Evolutionary conservation across 2,329 filamentous ascomycete genomes (phyloP), one percentile per base, ranked within the genome.

Genomic region (Hymenoscyphus fructigenus): DNA sequence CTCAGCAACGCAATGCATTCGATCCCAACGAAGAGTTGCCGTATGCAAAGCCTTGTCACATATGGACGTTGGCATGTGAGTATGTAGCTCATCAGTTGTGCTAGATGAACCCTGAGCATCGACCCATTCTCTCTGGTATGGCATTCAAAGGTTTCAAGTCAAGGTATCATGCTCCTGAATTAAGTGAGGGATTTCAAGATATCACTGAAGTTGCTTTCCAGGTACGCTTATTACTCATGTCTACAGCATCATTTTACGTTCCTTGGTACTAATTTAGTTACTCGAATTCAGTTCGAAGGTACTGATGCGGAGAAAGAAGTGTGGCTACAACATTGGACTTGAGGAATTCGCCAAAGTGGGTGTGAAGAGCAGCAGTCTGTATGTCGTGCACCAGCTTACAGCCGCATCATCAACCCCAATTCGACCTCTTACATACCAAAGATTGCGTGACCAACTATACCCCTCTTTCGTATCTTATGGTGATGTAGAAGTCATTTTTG

Each of bases 111-210:
- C 94, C 93, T 1, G 94, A 98, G 77, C 85, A 86, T 28, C 85
- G 95, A 67, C 79, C 83, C 0, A 83, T 86, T 1, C 82, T 99
- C 5, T 93, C 94, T 0, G 86, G 85, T 56, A 81, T 95, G 68
- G 94, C 95, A 0, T 98, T 97, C 76, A 87, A 83, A 28, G 85
- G 88, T 14, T 99, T 92, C 74, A 80, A 82, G 17, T 85, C 88
- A 9, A 85, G 91, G 61, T 95, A 91, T 78, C 87, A 87, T 69
- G 84, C 89, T 69, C 95, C 94, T 0, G 84, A 83, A 47, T 66
- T 84, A 1, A 83, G 85, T 14, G 95, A 99, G 78, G 94, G 94
- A 0, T 97, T 97, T 72, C 80, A 90, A 68, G 92, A 97, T 70
- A 85, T 99, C 41, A 81, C 85, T 0, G 85, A 87, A 62, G 80